These are phyloP conservation scores for Monosiga brevicollis DNA, from an alignment of 78 protist species.

Conservation along the genomic window DNA sequence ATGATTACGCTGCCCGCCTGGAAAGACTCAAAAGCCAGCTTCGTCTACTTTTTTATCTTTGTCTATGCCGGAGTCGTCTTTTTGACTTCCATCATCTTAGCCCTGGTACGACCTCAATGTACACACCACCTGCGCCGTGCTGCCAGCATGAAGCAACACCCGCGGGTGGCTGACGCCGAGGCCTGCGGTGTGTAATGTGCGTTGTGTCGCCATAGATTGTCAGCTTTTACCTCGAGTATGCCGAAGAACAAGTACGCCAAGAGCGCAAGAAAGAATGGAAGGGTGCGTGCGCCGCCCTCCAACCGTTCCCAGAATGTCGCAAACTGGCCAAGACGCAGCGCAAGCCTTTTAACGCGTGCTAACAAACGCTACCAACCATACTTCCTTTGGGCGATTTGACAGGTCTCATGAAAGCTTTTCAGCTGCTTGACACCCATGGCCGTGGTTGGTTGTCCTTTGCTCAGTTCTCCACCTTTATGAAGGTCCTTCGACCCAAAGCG, in stretches of 20 bases:
- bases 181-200: background rate
- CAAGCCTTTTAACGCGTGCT: no score
- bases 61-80: background rate
- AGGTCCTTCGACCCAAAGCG: no score
- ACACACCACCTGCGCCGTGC: background rate
- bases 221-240: background rate
- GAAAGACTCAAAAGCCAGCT: background rate
- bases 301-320: no score
- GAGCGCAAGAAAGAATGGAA: background rate
- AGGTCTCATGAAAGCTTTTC: background rate
- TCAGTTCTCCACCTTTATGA: no score
- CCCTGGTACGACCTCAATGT: background rate
- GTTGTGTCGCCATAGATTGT: background rate
- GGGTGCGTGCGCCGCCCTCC: no score
- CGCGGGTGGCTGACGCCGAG: no score
- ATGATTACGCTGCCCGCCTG: background rate
- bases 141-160: no score
- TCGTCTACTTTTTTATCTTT: background rate
- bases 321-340: no score
- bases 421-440: background rate
- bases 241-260: background rate
- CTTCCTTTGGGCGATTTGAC: no score
- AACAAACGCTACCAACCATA: no score
- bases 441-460: no score
- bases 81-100: background rate